A percentile compares a stretch with the other conserved stretches of the same genome.
Conservation (phyloP, 352 stramenopile genomes). For the Globisporangium barbulae region DNA sequence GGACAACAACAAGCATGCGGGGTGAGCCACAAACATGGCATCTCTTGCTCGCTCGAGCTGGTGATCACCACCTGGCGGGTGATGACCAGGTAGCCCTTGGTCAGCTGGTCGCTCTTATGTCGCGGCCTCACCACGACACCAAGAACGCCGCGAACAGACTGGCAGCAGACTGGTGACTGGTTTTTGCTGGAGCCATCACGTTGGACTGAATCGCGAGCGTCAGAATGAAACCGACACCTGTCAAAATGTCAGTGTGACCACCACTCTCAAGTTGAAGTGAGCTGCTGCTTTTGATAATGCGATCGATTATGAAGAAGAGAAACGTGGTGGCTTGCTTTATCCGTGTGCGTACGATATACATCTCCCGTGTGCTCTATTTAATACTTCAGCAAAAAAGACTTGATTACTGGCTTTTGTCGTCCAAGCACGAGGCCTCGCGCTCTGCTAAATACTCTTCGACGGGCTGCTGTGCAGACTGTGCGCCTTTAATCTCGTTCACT, state of each 20-base stretch:
- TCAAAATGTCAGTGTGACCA: not conserved
- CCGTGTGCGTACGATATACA: conserved; percentile 4
- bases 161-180: not conserved
- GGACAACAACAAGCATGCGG: not conserved
- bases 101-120: not conserved
- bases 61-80: not conserved
- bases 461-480: conserved; percentile 1
- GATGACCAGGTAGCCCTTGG: not conserved
- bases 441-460: conserved; percentile 17
- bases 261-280: conserved; percentile 2
- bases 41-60: not conserved
- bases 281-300: not conserved
- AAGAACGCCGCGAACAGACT: not conserved
- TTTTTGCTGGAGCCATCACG: not conserved
- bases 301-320: not conserved
- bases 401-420: conserved; percentile 13
- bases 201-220: not conserved
- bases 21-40: not conserved
- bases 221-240: not conserved
- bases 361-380: conserved; percentile 9
- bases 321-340: not conserved
- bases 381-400: conserved; percentile 11
- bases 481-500: conserved; percentile 5
- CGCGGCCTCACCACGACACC: not conserved
- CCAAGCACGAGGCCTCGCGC: conserved; percentile 11